Evolutionary conservation across 129 eudicot species (phyloP).

Genomic region (Mikania micrantha): DNA sequence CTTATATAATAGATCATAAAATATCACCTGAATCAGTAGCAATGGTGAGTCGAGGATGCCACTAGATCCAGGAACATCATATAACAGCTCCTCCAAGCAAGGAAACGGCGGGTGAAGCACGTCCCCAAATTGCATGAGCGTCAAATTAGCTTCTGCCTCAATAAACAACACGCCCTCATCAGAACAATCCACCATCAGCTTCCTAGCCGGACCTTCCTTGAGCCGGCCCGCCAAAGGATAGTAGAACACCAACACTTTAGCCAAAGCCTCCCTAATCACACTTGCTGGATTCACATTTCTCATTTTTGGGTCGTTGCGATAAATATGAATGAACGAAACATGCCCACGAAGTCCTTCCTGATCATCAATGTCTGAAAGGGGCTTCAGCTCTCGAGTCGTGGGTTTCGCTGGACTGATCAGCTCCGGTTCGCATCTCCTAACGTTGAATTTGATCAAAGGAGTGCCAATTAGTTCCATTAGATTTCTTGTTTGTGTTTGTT

Average conservation of each 20-base stretch:
- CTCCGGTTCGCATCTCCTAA: neutral
- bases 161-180: neutral
- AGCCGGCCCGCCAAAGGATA: neutral
- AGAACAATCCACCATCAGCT: neutral
- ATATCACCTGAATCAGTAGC: neutral
- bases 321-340: neutral
- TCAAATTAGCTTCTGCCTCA: neutral
- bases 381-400: neutral
- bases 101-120: neutral
- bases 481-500: constrained; percentile 16
- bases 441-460: neutral
- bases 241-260: neutral
- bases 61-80: neutral
- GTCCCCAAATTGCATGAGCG: neutral
- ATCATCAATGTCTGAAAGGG: neutral
- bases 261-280: neutral
- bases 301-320: neutral
- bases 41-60: neutral
- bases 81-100: neutral
- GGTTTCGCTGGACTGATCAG: neutral
- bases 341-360: neutral
- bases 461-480: neutral
- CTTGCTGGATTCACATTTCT: neutral
- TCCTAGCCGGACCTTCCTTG: neutral
- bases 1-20: too few species aligned